Evolutionary conservation across 495 filamentous ascomycete species (phyloP).

Genomic region (Podospora didyma): DNA sequence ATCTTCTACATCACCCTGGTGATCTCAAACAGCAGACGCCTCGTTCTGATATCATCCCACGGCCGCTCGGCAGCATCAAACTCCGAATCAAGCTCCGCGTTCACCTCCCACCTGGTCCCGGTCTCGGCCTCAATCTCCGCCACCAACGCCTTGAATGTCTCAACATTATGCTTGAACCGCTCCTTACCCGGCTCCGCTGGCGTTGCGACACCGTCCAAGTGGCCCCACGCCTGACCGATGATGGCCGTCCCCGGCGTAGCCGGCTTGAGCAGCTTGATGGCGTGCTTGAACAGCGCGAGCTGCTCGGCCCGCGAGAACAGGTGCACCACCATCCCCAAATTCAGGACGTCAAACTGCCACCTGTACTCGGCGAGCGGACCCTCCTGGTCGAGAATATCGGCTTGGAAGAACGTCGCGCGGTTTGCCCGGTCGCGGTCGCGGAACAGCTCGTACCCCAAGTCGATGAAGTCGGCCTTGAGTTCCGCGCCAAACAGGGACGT

Average conservation of each 20-base stretch:
- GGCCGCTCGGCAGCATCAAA: background rate
- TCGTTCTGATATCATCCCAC: conserved; percentile 17
- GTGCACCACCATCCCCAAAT: conserved; percentile 43
- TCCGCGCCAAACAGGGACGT: conserved; percentile 46
- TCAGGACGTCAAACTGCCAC: conserved; percentile 24
- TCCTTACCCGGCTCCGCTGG: conserved; percentile 5
- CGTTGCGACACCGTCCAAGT: too few species aligned
- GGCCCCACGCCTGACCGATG: background rate
- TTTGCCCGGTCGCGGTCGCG: conserved; percentile 27
- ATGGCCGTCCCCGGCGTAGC: conserved; percentile 30
- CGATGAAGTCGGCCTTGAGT: conserved; percentile 44
- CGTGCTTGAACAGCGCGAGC: conserved; percentile 24
- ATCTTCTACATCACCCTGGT: conserved; percentile 1
- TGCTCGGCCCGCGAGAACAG: conserved; percentile 40
- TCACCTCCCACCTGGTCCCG: conserved; percentile 32
- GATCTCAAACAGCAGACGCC: conserved; percentile 20
- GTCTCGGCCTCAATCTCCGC: conserved; percentile 37
- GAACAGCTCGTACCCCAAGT: conserved; percentile 46
- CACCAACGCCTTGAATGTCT: conserved; percentile 40
- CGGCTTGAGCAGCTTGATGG: conserved; percentile 30
- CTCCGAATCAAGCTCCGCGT: too few species aligned
- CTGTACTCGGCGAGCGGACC: too few species aligned
- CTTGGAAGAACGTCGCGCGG: conserved; percentile 13
- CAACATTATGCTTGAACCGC: conserved; percentile 37
- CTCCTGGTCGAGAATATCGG: too few species aligned